Conservation (phyloP, 1,284 basidiomycete genomes). For the Phylloboletellus chloephorus region DNA sequence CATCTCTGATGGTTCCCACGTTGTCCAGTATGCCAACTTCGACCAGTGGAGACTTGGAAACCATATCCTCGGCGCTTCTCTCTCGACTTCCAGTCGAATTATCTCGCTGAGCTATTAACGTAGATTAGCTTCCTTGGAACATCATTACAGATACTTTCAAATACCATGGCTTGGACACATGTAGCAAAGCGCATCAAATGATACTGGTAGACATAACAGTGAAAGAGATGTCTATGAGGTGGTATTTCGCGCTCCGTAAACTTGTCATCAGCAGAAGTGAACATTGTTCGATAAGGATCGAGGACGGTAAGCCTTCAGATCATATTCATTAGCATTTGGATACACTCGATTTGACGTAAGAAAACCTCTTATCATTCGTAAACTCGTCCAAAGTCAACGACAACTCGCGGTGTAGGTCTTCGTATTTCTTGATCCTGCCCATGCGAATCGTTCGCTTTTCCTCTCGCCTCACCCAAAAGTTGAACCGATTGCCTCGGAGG, state of each 20-base stretch:
- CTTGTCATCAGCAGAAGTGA: constrained; percentile 44
- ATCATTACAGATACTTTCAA: constrained; percentile 30
- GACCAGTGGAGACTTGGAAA: constrained; percentile 50
- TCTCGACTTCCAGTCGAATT: constrained; percentile 51
- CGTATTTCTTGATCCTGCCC: constrained; percentile 36
- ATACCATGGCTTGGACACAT: constrained; percentile 43
- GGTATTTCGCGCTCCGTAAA: constrained; percentile 36
- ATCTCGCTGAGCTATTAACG: constrained; percentile 46
- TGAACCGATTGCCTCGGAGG: constrained; percentile 37
- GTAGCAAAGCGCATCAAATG: constrained; percentile 54
- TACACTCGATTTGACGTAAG: neutral
- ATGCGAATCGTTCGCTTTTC: constrained; percentile 32
- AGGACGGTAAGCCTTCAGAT: constrained; percentile 52
- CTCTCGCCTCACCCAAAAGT: constrained; percentile 33
- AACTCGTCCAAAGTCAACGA: constrained; percentile 43
- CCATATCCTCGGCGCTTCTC: constrained; percentile 57
- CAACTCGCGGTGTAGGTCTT: constrained; percentile 39
- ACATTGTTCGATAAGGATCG: constrained; percentile 62
- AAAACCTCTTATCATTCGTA: constrained; percentile 48
- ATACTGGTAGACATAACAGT: constrained; percentile 73
- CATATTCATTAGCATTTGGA: constrained; percentile 5
- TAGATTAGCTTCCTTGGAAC: constrained; percentile 11
- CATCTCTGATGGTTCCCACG: constrained; percentile 45
- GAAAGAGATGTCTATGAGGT: constrained; percentile 61
- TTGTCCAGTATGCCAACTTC: constrained; percentile 37